A percentile compares a stretch with the other conserved stretches of the same genome.
phyloP scores from a whole-genome alignment of 2,329 filamentous ascomycete genomes.

The Grosmannia serpens region DNA sequence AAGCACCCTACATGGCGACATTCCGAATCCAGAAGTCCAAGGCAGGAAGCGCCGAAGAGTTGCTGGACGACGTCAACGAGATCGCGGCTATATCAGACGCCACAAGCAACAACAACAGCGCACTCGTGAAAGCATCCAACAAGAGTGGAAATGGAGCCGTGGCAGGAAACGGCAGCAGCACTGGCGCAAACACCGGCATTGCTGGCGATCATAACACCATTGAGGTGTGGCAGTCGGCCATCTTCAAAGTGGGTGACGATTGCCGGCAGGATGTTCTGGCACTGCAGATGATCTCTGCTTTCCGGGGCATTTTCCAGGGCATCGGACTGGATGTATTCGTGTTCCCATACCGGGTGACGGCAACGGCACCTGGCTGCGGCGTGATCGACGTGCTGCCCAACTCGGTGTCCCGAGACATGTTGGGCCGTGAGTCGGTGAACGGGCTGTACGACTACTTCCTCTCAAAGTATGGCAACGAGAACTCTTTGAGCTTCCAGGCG shows the following conservation, averaged over 20 bases:
- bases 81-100: neutral
- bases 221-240: conserved; percentile 98
- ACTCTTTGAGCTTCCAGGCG: conserved; percentile 88
- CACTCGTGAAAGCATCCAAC: conserved; percentile 7
- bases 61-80: conserved; percentile 20
- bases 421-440: conserved; percentile 94
- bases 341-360: conserved; percentile 93
- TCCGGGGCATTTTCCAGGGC: conserved; percentile 91
- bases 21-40: conserved; percentile 88
- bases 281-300: conserved; percentile 94
- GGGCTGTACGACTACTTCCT: conserved; percentile 97
- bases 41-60: conserved; percentile 16
- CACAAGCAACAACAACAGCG: neutral
- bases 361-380: conserved; percentile 91
- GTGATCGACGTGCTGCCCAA: conserved; percentile 97
- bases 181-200: neutral
- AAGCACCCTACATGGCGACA: conserved; percentile 97
- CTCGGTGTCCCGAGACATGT: conserved; percentile 96
- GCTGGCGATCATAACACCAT: conserved; percentile 45
- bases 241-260: conserved; percentile 99
- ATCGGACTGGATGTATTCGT: conserved; percentile 95
- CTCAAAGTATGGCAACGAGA: conserved; percentile 92
- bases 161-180: neutral
- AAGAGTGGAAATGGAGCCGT: conserved; percentile 21
- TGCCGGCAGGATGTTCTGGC: conserved; percentile 95